Evolutionary conservation across 306 rosid species (phyloP), one percentile per base, ranked within the genome.

Genomic region (Gynostemma pentaphyllum): DNA sequence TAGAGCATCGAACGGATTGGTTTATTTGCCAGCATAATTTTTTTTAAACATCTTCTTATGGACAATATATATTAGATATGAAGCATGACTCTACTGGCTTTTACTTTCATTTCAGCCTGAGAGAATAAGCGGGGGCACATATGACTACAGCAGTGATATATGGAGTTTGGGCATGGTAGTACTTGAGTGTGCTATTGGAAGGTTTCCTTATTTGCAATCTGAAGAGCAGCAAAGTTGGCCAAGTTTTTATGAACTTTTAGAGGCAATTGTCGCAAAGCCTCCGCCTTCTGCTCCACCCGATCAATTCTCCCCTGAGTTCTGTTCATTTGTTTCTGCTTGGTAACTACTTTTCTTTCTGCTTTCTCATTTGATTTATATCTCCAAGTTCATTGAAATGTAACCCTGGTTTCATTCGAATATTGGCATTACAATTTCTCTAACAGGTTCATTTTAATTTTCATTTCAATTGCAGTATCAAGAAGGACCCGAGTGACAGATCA

Each of bases 91-190:
- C 15, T 53, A 40, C 14, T 36, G 69, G 45, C 37, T 14, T 68
- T 74, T 61, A 59, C 62, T 68, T 69, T 52, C 61, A 47, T 67
- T 74, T 49, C 78, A 94, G 99, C 97, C 99, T 18, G 99, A 94
- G 82, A 78, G 97, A 78, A 94, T 94, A 62, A 86, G 83, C 19
- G 98, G 98, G 68, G 79, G 87, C 60, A 78, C 95, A 64, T 92
- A 92, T 39, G 98, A 88, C 75, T 88, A 82, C 56, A 94, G 99
- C 86, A 73, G 99, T 66, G 99, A 94, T 54, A 84, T 94, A 39
- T 94, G 97, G 99, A 94, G 97, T 72, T 84, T 94, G 75, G 99
- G 97, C 41, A 34, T 94, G 97, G 97, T 94, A 51, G 87, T 94
- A 30, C 99, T 94, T 8, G 97, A 94, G 78, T 94, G 99, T 80